Evolutionary conservation across 768 basidiomycete genomes (phyloP), one percentile per base, ranked within the genome.

Genomic region (Peribolospora kevripleyi): DNA sequence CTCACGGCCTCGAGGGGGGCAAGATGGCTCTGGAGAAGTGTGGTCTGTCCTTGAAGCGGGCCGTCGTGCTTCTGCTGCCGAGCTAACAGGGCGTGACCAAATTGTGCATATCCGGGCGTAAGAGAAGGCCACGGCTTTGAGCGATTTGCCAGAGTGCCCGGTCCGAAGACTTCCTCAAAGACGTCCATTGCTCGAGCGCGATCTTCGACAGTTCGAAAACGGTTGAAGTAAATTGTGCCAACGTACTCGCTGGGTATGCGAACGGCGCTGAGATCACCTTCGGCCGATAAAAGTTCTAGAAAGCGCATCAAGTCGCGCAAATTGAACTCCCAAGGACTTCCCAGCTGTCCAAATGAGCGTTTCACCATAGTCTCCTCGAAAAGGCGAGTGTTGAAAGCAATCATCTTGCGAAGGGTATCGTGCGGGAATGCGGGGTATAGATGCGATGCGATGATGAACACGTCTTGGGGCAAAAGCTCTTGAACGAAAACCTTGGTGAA

Each of bases 291-390:
- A 45, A 72, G 74, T 0, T 72, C 72, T 42, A 81, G 77, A 90
- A 93, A 93, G 48, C 93, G 77, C 56, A 86, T 76, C 55, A 95
- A 73, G 67, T 98, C 91, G 10, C 91, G 82, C 40, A 98, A 73
- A 65, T 98, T 98, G 72, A 97, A 93, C 65, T 98, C 91, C 91
- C 91, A 98, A 4, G 91, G 93, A 54, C 76, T 73, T 7, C 90
- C 90, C 54, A 81, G 76, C 43, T 76, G 72, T 3, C 76, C 88
- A 9, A 59, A 86, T 3, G 72, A 59, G 14, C 76, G 75, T 52
- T 75, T 74, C 25, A 76, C 60, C 59, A 75, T 76, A 7, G 82
- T 77, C 61, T 79, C 77, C 6, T 77, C 72, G 52, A 79, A 78
- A 49, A 97, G 70, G 8, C 70, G 70, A 55, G 72, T 70, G 64